These are phyloP conservation scores for Pyricularia pennisetigena DNA, from an alignment of 2,329 filamentous ascomycete genomes.

Conservation along the genomic window DNA sequence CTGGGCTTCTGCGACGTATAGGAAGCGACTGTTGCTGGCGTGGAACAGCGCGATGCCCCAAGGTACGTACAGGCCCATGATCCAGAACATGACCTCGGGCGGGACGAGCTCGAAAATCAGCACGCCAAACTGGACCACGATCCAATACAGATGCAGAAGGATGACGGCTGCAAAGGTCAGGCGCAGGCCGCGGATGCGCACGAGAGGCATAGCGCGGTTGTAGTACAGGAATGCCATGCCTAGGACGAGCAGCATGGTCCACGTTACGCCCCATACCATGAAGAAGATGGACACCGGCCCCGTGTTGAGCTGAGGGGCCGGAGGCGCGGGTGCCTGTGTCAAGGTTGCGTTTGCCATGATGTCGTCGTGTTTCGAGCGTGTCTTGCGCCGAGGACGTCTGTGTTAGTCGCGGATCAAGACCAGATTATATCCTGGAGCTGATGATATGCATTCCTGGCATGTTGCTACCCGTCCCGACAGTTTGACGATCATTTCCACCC, in stretches of 20 bases:
- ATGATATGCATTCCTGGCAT: too few species aligned
- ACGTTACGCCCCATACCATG: neutral
- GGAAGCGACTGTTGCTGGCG: constrained; percentile 41
- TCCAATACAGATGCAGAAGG: constrained; percentile 27
- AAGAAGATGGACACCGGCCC: neutral
- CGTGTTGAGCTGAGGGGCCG: neutral
- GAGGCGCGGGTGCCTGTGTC: neutral
- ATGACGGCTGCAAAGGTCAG: constrained; percentile 29
- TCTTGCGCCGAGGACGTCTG: too few species aligned
- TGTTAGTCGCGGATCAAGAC: too few species aligned
- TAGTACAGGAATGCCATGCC: neutral
- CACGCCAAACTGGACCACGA: constrained; percentile 30
- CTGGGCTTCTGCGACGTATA: constrained; percentile 38
- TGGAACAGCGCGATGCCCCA: constrained; percentile 49
- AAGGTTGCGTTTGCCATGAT: neutral
- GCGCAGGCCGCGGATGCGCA: constrained; percentile 30
- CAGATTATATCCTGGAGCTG: too few species aligned
- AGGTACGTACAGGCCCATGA: constrained; percentile 49
- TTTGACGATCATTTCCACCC: too few species aligned
- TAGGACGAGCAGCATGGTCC: neutral
- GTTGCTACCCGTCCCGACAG: too few species aligned
- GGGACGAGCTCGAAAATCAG: constrained; percentile 15
- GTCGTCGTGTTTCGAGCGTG: neutral
- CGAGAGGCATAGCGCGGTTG: neutral
- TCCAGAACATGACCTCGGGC: constrained; percentile 44